Evolutionary conservation across 192 early-diverging fungal genomes (phyloP).

Genomic region (Backusella mclennaniae): DNA sequence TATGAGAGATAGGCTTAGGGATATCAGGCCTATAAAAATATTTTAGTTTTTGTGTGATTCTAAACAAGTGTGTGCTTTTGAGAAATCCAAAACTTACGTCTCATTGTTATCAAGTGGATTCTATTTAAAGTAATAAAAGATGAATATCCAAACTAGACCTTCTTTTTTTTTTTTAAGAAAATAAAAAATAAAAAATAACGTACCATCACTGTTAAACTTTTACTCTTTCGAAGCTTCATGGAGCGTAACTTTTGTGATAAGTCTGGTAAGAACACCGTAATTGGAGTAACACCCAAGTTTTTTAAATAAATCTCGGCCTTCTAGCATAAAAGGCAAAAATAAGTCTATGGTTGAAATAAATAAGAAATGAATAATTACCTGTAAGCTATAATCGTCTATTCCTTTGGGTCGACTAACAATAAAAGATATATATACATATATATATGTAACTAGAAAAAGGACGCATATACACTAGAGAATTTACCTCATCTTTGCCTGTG

Average conservation of each 20-base stretch:
- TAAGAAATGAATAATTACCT: constrained; percentile 9
- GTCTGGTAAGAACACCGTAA: constrained; percentile 63
- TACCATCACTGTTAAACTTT: neutral
- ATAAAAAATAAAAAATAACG: neutral
- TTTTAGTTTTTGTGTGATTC: neutral
- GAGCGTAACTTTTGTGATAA: constrained; percentile 18
- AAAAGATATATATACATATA: neutral
- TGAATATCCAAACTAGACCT: neutral
- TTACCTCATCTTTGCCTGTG: constrained; percentile 49
- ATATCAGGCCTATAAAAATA: neutral
- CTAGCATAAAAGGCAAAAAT: constrained; percentile 14
- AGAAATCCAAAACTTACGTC: neutral
- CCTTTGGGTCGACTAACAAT: constrained; percentile 23
- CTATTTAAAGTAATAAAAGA: neutral
- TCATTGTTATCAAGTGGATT: neutral
- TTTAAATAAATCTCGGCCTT: constrained; percentile 48
- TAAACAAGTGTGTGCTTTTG: neutral
- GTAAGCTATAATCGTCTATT: constrained; percentile 21
- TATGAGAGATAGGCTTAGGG: neutral
- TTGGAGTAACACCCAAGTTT: constrained; percentile 63
- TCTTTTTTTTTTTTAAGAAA: neutral
- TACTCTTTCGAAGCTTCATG: constrained; percentile 1
- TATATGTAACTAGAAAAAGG: neutral
- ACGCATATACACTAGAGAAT: neutral
- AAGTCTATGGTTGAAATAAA: neutral